Conservation (phyloP, 2,329 filamentous ascomycete genomes). For the Fusarium abutilonis region DNA sequence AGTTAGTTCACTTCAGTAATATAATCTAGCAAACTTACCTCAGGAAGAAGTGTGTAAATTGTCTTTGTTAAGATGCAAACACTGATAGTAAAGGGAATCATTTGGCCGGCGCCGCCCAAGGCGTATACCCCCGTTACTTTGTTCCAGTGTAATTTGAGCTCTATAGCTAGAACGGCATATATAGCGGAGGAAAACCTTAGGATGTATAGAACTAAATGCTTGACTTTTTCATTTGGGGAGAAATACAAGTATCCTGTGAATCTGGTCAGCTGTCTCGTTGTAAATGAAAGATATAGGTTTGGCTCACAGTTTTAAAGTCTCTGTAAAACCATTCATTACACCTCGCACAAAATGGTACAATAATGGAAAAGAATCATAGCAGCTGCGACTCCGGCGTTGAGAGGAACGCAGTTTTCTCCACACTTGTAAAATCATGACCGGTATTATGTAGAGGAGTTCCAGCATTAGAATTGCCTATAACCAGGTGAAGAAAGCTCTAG, state of each 20-base stretch:
- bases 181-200: not conserved
- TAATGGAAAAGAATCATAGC: too few species aligned
- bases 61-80: not conserved
- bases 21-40: too few species aligned
- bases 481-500: not conserved
- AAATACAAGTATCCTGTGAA: too few species aligned
- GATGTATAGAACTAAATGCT: not conserved
- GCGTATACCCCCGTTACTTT: not conserved
- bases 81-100: not conserved
- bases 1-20: too few species aligned
- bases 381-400: too few species aligned
- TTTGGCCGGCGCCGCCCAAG: not conserved
- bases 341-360: too few species aligned
- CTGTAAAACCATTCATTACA: too few species aligned
- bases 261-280: too few species aligned
- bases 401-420: not conserved
- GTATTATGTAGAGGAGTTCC: not conserved
- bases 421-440: not conserved
- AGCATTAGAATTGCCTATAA: not conserved
- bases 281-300: too few species aligned
- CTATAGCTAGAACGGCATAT: not conserved
- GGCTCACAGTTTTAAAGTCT: too few species aligned
- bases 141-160: not conserved
- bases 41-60: too few species aligned
- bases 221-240: too few species aligned